Conservation (phyloP, 179 eudicot species). For the Nepenthes alata region DNA sequence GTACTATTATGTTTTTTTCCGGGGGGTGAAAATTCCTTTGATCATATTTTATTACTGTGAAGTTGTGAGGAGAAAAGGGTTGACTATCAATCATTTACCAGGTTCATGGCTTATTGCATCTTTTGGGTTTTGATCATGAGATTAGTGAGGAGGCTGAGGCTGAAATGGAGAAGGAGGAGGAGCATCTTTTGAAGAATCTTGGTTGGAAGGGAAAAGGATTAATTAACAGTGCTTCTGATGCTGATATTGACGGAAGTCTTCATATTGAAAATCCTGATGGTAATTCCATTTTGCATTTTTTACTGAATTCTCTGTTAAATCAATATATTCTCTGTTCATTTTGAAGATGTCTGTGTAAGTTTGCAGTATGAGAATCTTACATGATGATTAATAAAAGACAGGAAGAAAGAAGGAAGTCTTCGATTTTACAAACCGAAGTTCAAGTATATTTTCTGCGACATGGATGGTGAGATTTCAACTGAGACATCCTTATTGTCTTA, state of each 20-base stretch:
- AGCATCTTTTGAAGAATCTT: constrained; percentile 47
- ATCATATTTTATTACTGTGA: not conserved
- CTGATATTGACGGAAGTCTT: constrained; percentile 29
- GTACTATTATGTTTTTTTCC: too few species aligned
- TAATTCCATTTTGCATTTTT: constrained; percentile 18
- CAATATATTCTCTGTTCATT: constrained; percentile 10
- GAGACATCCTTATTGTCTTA: not conserved
- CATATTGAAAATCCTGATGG: constrained; percentile 39
- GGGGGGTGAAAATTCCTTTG: too few species aligned
- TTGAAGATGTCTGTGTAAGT: constrained; percentile 22
- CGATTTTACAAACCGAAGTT: constrained; percentile 83
- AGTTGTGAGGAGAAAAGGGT: not conserved
- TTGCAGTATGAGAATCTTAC: constrained; percentile 40
- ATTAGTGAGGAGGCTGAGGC: constrained; percentile 79
- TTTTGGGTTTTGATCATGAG: constrained; percentile 92
- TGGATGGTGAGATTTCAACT: constrained; percentile 69
- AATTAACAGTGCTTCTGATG: constrained; percentile 58
- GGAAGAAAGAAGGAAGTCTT: constrained; percentile 87
- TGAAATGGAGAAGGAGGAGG: constrained; percentile 85
- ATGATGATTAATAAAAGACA: constrained; percentile 60
- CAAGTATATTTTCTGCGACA: constrained; percentile 82
- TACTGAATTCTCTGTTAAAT: constrained; percentile 1
- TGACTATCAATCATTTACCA: constrained; percentile 10
- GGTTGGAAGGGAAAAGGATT: constrained; percentile 92
- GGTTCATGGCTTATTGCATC: constrained; percentile 93